These are phyloP conservation scores for Pythium brachiatum DNA, from an alignment of 352 stramenopile genomes.

Conservation along the genomic window DNA sequence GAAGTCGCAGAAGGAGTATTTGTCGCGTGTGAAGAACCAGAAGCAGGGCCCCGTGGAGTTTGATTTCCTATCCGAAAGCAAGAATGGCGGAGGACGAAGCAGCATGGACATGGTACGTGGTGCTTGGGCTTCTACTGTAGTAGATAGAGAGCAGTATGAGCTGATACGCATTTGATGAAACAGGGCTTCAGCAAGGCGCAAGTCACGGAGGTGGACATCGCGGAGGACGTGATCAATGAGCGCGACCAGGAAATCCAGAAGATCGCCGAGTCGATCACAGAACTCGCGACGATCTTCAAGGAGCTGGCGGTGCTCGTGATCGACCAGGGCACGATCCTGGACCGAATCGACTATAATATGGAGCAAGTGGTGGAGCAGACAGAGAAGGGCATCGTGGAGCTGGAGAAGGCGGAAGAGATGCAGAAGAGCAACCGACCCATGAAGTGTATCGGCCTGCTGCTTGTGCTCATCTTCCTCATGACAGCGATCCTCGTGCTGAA, in stretches of 20 bases:
- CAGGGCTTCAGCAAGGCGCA: slow-evolving; percentile 94
- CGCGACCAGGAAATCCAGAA: slow-evolving; percentile 95
- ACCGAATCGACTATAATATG: slow-evolving; percentile 99
- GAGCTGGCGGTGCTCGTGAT: slow-evolving; percentile 99
- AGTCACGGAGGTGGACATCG: slow-evolving; percentile 95
- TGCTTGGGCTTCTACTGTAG: no score
- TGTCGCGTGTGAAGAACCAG: slow-evolving; percentile 95
- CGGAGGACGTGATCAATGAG: slow-evolving; percentile 94
- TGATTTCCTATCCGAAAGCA: slow-evolving; percentile 86
- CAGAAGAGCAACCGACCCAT: slow-evolving; percentile 97
- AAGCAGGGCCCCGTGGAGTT: slow-evolving; percentile 94
- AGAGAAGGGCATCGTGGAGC: slow-evolving; percentile 97
- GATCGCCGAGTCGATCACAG: slow-evolving; percentile 99
- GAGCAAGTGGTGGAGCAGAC: slow-evolving; percentile 99
- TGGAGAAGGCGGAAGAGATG: slow-evolving; percentile 98
- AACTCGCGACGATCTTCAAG: slow-evolving; percentile 99
- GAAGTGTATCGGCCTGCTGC: slow-evolving; percentile 92
- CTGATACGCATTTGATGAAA: slow-evolving; percentile 7
- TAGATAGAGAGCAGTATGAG: no score
- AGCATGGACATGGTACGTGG: slow-evolving; percentile 51
- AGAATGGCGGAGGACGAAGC: slow-evolving; percentile 53
- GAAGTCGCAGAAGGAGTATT: slow-evolving; percentile 98
- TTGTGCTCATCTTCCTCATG: slow-evolving; percentile 94
- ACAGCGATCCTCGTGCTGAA: slow-evolving; percentile 91
- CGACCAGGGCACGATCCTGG: slow-evolving; percentile 99